Evolutionary conservation across 1,284 basidiomycete species (phyloP).

Genomic region (Cryptococcus maquisensis): DNA sequence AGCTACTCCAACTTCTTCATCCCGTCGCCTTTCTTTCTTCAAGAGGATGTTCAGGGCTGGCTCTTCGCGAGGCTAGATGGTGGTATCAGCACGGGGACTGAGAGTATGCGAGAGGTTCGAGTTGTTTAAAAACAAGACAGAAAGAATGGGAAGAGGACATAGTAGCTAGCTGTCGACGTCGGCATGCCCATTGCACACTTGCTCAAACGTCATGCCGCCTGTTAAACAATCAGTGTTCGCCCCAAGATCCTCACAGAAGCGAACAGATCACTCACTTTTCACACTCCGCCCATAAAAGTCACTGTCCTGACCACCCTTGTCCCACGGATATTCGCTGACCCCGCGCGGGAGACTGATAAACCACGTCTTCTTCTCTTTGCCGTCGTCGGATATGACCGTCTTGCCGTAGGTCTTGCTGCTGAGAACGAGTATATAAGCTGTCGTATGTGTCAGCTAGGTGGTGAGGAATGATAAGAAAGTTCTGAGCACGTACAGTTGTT

Average conservation of each 20-base stretch:
- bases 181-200: not conserved
- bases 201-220: not conserved
- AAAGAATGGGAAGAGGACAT: too few species aligned
- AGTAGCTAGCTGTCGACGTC: too few species aligned
- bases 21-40: too few species aligned
- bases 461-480: not conserved
- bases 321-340: constrained; percentile 29
- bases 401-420: constrained; percentile 6
- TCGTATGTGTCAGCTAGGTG: not conserved
- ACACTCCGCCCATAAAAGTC: constrained; percentile 30
- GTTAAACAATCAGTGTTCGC: not conserved
- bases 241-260: not conserved
- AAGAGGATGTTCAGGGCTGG: too few species aligned
- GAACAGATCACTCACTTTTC: constrained; percentile 26
- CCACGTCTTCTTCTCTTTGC: constrained; percentile 31
- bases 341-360: constrained; percentile 29
- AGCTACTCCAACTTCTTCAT: too few species aligned
- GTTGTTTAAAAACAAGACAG: too few species aligned
- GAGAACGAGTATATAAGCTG: constrained; percentile 31
- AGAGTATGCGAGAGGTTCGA: too few species aligned
- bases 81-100: too few species aligned
- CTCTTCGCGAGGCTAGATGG: too few species aligned
- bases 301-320: constrained; percentile 33
- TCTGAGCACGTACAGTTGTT: constrained; percentile 18
- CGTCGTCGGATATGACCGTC: constrained; percentile 11